Conservation (phyloP, 2,329 filamentous ascomycete genomes). For the Diaporthe destruens region DNA sequence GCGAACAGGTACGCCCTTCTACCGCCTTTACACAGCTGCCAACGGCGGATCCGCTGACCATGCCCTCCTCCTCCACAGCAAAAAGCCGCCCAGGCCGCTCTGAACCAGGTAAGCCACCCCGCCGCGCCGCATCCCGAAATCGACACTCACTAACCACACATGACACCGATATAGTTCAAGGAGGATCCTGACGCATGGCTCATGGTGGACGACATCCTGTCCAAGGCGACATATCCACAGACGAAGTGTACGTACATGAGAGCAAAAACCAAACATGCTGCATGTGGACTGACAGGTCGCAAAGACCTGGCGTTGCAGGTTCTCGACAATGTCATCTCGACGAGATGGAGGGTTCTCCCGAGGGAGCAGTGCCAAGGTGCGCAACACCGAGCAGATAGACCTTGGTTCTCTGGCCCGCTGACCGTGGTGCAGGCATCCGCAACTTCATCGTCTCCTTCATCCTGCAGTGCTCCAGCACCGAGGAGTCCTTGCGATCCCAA, state of each 20-base stretch:
- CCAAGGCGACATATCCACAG: slow-evolving; percentile 91
- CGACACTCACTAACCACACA: slow-evolving; percentile 46
- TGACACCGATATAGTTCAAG: slow-evolving; percentile 79
- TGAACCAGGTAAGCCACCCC: slow-evolving; percentile 82
- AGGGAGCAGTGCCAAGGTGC: slow-evolving; percentile 93
- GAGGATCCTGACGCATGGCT: slow-evolving; percentile 99
- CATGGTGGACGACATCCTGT: slow-evolving; percentile 95
- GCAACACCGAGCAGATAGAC: slow-evolving; percentile 43
- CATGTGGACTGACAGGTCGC: slow-evolving; percentile 35
- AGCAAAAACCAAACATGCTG: slow-evolving; percentile 34
- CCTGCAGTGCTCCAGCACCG: slow-evolving; percentile 90
- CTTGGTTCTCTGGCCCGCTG: slow-evolving; percentile 39
- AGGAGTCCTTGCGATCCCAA: slow-evolving; percentile 87
- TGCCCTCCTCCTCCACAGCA: slow-evolving; percentile 72
- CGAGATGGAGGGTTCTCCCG: slow-evolving; percentile 97
- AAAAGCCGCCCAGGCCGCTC: slow-evolving; percentile 92
- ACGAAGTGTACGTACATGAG: slow-evolving; percentile 83
- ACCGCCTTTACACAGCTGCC: slow-evolving; percentile 30
- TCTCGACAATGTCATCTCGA: slow-evolving; percentile 98
- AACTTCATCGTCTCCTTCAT: slow-evolving; percentile 99
- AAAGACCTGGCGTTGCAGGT: slow-evolving; percentile 93
- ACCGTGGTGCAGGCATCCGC: slow-evolving; percentile 79
- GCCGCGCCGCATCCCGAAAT: slow-evolving; percentile 31
- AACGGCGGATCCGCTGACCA: slow-evolving; percentile 51
- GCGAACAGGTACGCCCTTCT: slow-evolving; percentile 79